Base-by-base conservation (phyloP, 139 green algal genomes). In the Chlamydomonas urium region DNA sequence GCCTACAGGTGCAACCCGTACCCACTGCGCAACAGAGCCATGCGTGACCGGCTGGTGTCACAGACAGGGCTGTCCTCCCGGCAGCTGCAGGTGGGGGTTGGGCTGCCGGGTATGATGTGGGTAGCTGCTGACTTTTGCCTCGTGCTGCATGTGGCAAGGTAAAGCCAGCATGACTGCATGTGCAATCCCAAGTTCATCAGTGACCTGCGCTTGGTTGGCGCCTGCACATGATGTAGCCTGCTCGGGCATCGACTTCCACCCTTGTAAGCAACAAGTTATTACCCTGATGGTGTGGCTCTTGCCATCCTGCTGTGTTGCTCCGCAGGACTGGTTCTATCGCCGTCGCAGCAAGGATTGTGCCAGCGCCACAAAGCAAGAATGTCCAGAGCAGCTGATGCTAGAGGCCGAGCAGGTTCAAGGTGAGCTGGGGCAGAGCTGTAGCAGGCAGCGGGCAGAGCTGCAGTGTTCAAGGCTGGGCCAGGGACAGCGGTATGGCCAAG, bases 281-380 rank as follows among this genome's bases (percentile, higher is more conserved):
- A 65, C 56, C 56, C 26, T 65, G 14, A 21, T 56, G 45, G 45
- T 56, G 17, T 21, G 21, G 21, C 17, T 26, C 17, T 56, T 17
- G 45, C 17, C 17, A 56, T 21, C 45, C 17, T 17, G 21, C 45
- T 56, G 10, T 29, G 10, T 14, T 17, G 10, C 28, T 32, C 17
- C 56, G 8, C 56, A 65, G 56, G 56, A 65, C 56, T 65, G 56
- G 56, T 65, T 65, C 56, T 65, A 65, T 34, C 56, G 56, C 42
- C 42, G 42, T 53, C 42, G 42, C 42, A 53, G 10, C 14, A 65
- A 65, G 56, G 56, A 65, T 19, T 17, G 17, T 56, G 45, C 17
- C 17, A 21, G 45, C 17, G 45, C 45, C 21, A 17, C 17, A 17
- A 56, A 21, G 45, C 17, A 21, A 17, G 21, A 21, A 56, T 17